Conservation (phyloP, 352 stramenopile genomes). For the Phytopythium vexans region DNA sequence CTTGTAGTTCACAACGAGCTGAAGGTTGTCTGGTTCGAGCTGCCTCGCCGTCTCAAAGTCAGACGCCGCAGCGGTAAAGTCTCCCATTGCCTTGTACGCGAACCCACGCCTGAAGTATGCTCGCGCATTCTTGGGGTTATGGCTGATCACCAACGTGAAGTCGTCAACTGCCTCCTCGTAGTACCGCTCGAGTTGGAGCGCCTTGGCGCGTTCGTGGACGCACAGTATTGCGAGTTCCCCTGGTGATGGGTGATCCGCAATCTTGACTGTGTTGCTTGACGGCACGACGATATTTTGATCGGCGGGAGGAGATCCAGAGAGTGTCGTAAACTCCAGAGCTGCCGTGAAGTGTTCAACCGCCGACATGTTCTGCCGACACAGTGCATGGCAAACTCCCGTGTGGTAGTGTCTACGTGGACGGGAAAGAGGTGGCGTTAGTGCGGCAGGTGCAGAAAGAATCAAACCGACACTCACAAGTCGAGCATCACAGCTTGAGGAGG, state of each 20-base stretch:
- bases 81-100: constrained; percentile 55
- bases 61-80: constrained; percentile 45
- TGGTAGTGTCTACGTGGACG: constrained; percentile 54
- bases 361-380: constrained; percentile 41
- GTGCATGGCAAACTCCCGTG: constrained; percentile 58
- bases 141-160: constrained; percentile 63
- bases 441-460: neutral
- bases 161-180: constrained; percentile 68
- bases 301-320: neutral
- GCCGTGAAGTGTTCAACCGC: constrained; percentile 72
- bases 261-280: neutral
- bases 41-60: constrained; percentile 74
- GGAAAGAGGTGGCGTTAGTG: neutral
- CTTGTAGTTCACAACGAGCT: constrained; percentile 81
- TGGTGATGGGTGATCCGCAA: too few relatives aligned
- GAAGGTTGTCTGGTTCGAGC: constrained; percentile 61
- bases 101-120: constrained; percentile 83
- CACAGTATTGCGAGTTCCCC: constrained; percentile 27
- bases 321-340: constrained; percentile 23
- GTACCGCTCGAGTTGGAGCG: constrained; percentile 68
- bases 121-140: constrained; percentile 79
- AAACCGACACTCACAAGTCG: constrained; percentile 44
- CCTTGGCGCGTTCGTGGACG: constrained; percentile 77
- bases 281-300: neutral
- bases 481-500: constrained; percentile 31